Base-by-base conservation (phyloP, 192 early-diverging fungal species). In the Chytriomyces sp. region DNA sequence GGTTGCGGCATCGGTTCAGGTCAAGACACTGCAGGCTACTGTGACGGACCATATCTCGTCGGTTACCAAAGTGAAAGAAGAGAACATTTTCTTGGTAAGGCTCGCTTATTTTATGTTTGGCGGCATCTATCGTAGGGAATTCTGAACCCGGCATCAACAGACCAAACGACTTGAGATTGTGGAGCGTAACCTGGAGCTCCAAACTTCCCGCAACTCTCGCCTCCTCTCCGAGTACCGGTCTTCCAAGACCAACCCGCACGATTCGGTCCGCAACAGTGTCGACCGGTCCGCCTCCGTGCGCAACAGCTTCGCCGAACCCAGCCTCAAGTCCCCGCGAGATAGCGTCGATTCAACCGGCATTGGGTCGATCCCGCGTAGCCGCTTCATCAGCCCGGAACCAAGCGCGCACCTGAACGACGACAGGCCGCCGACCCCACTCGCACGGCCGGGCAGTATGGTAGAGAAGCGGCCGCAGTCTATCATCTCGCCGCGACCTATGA, bases 161-260 rank as follows among this genome's bases (percentile, higher is more conserved):
- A 41, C 14, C 3, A 65, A 65, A 28, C 63, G 63, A 5, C 49
- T 65, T 28, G 41, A 44, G 19, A 65, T 65, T 28, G 63, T 65
- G 12, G 63, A 65, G 33, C 22, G 34, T 19, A 65, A 65, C 26
- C 49, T 65, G 2, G 63, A 65, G 19, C 38, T 65, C 33, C 17
- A 32, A 33, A 61, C 22, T 17, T 22, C 59, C 28, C 28, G 36
- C n/a, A 61, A 37, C 59, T n/a, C n/a, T n/a, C n/a, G n/a, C n/a
- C n/a, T n/a, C n/a, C n/a, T n/a, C n/a, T n/a, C n/a, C n/a, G n/a
- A n/a, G n/a, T n/a, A 3, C 44, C 14, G 22, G 44, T 49, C 44
- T 14, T 49, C 44, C 14, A 49, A 2, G 3, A 49, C 14, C 14
- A 22, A n/a, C 1, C 14, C 44, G 22, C 2, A 2, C 44, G 44